These are phyloP conservation scores for Penicillium polonicum DNA, from an alignment of 2,329 filamentous ascomycete species.

Conservation along the genomic window DNA sequence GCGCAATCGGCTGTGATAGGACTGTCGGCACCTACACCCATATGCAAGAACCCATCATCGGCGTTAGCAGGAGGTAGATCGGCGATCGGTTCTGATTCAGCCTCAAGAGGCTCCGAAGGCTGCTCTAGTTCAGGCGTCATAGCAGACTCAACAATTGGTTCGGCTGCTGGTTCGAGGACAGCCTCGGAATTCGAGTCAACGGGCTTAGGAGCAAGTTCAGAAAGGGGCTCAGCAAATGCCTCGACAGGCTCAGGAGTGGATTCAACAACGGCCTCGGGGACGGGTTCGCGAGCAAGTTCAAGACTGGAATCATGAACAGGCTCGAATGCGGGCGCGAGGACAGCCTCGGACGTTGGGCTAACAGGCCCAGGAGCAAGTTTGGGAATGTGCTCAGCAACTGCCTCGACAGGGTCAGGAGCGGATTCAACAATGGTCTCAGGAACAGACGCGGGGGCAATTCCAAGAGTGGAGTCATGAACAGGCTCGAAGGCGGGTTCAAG, in stretches of 20 bases:
- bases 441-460: slow-evolving; percentile 6
- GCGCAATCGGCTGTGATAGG: slow-evolving; percentile 13
- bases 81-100: slow-evolving; percentile 26
- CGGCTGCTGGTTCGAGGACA: background rate
- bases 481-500: background rate
- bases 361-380: slow-evolving; percentile 2
- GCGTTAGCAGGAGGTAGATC: slow-evolving; percentile 21
- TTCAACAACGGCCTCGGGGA: slow-evolving; percentile 12
- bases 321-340: background rate
- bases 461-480: background rate
- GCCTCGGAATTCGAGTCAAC: background rate
- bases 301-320: background rate
- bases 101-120: slow-evolving; percentile 2
- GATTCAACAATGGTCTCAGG: slow-evolving; percentile 11
- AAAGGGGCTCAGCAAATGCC: slow-evolving; percentile 8
- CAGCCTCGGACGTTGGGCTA: background rate
- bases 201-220: slow-evolving; percentile 1
- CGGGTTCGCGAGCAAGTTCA: slow-evolving; percentile 3
- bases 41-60: slow-evolving; percentile 19
- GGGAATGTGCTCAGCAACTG: slow-evolving; percentile 9
- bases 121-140: background rate
- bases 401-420: slow-evolving; percentile 1
- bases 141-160: background rate
- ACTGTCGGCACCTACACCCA: slow-evolving; percentile 13
- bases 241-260: slow-evolving; percentile 1